Evolutionary conservation across 2,329 filamentous ascomycete genomes (phyloP).

Genomic region (Colletotrichum sp.): DNA sequence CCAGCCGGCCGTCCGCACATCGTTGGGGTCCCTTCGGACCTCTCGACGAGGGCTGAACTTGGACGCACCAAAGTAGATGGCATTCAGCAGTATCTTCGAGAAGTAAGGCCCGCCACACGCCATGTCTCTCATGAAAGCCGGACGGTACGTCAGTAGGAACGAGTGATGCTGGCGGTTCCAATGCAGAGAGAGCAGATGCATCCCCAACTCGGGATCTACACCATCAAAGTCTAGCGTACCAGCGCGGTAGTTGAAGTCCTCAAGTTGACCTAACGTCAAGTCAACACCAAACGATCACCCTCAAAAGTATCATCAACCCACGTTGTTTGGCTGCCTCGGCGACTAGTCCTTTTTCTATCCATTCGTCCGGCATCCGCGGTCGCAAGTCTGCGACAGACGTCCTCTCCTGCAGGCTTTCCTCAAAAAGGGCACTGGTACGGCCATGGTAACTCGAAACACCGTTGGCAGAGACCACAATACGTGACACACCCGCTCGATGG

Average conservation of each 20-base stretch:
- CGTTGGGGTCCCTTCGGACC: slow-evolving; percentile 47
- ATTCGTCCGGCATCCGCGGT: slow-evolving; percentile 37
- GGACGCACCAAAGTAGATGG: slow-evolving; percentile 51
- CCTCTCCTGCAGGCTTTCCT: slow-evolving; percentile 35
- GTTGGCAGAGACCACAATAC: slow-evolving; percentile 44
- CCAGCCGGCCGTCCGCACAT: slow-evolving; percentile 53
- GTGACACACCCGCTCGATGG: slow-evolving; percentile 29
- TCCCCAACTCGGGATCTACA: slow-evolving; percentile 54
- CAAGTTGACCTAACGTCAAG: slow-evolving; percentile 43
- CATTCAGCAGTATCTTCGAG: slow-evolving; percentile 60
- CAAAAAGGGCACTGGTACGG: slow-evolving; percentile 53
- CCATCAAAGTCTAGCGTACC: slow-evolving; percentile 60
- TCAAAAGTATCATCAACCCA: slow-evolving; percentile 11
- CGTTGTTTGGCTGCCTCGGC: slow-evolving; percentile 52
- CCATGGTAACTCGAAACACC: slow-evolving; percentile 52
- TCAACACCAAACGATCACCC: background rate
- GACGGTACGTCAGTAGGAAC: slow-evolving; percentile 53
- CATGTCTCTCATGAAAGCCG: slow-evolving; percentile 59
- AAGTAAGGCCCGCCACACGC: slow-evolving; percentile 60
- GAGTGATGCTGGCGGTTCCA: slow-evolving; percentile 60
- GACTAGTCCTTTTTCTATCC: slow-evolving; percentile 49
- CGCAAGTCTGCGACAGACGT: slow-evolving; percentile 15
- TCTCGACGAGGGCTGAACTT: slow-evolving; percentile 52
- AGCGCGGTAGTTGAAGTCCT: slow-evolving; percentile 48
- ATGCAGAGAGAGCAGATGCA: slow-evolving; percentile 55